Percentiles rank a stretch among this genome's conserved stretches.
These are phyloP conservation scores for Coix lacrymajobi DNA, from an alignment of 176 grass and related monocot genomes.

Conservation along the genomic window DNA sequence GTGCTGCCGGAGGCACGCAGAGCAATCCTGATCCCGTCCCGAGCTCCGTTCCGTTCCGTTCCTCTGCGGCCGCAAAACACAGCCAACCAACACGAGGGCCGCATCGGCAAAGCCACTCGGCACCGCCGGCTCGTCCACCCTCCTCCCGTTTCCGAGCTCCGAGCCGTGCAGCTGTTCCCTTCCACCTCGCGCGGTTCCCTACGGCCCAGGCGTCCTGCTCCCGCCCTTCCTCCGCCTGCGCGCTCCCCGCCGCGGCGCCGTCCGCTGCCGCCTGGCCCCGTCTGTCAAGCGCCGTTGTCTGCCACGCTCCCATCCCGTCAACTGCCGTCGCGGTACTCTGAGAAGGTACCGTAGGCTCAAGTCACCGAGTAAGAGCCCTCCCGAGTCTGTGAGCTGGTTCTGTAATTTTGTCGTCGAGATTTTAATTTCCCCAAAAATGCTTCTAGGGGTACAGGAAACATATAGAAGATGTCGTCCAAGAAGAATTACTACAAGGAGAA, in stretches of 20 bases:
- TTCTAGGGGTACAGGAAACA: slow-evolving; percentile 1
- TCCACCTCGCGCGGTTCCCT: neutral
- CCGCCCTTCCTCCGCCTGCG: neutral
- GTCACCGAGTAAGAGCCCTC: neutral
- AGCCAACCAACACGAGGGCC: neutral
- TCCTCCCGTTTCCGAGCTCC: neutral
- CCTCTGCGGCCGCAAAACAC: neutral
- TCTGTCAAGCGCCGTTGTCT: neutral
- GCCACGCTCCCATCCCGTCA: too few relatives aligned
- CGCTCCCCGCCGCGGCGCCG: neutral
- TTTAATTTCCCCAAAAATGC: neutral
- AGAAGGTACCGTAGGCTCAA: neutral
- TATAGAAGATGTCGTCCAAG: slow-evolving; percentile 61
- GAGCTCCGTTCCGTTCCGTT: neutral
- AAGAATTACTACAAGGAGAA: slow-evolving; percentile 93
- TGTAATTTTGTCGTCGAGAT: neutral
- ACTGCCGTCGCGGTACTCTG: neutral
- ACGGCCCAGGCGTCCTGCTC: neutral
- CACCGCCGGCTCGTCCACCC: neutral
- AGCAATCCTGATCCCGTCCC: neutral
- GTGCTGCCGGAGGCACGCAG: neutral
- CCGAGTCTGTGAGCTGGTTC: neutral
- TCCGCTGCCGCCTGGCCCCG: neutral
- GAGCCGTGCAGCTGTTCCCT: neutral
- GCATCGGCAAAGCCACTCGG: neutral